Evolutionary conservation across 306 rosid species (phyloP), one percentile per base, ranked within the genome.

Genomic region (Potentilla sterilis): DNA sequence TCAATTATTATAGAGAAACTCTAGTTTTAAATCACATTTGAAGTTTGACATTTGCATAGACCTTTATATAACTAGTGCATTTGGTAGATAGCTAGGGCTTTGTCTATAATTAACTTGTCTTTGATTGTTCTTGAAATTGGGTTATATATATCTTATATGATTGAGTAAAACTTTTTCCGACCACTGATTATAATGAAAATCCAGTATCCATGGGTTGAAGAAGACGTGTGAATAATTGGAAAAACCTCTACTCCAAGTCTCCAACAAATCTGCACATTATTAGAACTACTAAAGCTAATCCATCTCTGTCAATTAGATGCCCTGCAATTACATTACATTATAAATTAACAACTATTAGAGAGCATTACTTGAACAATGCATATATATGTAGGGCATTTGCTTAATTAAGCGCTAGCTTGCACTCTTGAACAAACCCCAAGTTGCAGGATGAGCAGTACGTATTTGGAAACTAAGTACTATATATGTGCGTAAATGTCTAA

Each of bases 401-500:
- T 63, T 16, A 63, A 63, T 63, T 63, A 8, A 63, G 68, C 68
- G 41, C 4, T 65, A 65, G 7, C 69, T 65, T 65, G 69, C 69
- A 65, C 28, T 15, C 44, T 19, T 65, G 3, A 18, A 65, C 24
- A 18, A 65, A 38, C 47, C 37, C 48, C 47, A 65, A 38, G 28
- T 65, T 34, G 42, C 10, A 62, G 19, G 38, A 43, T 8, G 40
- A 28, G 40, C 5, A 9, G 63, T 10, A n/a, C n/a, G n/a, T n/a
- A 2, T 11, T 21, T 28, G 11, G 66, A 6, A 55, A 55, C 61
- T 18, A 0, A 7, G 28, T 28, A 28, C 28, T 57, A 22, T 28
- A 6, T 34, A 14, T 1, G 44, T 41, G 28, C 28, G 1, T 41
- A 7, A 14, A 35, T 15, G 67, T 61, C 67, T 65, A 65, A 38